phyloP scores from a whole-genome alignment of 345 rosid species.

The Dipteronia sinensis region DNA sequence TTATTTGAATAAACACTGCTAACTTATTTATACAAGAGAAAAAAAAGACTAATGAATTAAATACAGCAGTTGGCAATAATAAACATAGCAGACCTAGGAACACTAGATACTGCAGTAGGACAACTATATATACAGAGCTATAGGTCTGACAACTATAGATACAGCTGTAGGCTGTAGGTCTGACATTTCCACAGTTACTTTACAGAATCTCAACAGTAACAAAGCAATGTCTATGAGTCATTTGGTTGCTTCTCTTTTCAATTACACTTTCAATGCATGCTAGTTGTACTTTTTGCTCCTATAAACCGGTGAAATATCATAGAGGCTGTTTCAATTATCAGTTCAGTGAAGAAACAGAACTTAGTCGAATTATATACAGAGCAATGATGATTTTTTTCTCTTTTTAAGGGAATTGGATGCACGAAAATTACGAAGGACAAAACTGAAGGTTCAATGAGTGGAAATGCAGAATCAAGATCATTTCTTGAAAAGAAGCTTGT shows the following conservation, averaged over 20 bases:
- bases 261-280: neutral
- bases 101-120: too few relatives aligned
- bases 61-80: too few relatives aligned
- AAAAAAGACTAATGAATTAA: too few relatives aligned
- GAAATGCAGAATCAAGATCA: conserved; percentile 80
- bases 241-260: neutral
- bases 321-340: neutral
- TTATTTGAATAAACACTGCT: too few relatives aligned
- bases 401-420: conserved; percentile 82
- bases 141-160: too few relatives aligned
- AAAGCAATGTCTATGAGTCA: neutral
- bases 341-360: neutral
- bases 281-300: neutral
- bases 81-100: too few relatives aligned
- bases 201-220: too few relatives aligned
- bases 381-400: neutral
- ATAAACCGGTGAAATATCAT: neutral
- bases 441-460: conserved; percentile 66
- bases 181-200: too few relatives aligned
- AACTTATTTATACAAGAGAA: too few relatives aligned
- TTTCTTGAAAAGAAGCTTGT: conserved; percentile 96
- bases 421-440: conserved; percentile 79
- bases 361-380: conserved; percentile 1
- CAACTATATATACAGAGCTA: too few relatives aligned
- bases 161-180: too few relatives aligned